Evolutionary conservation across 2,329 filamentous ascomycete genomes (phyloP).

Genomic region (Xylaria arbuscula): DNA sequence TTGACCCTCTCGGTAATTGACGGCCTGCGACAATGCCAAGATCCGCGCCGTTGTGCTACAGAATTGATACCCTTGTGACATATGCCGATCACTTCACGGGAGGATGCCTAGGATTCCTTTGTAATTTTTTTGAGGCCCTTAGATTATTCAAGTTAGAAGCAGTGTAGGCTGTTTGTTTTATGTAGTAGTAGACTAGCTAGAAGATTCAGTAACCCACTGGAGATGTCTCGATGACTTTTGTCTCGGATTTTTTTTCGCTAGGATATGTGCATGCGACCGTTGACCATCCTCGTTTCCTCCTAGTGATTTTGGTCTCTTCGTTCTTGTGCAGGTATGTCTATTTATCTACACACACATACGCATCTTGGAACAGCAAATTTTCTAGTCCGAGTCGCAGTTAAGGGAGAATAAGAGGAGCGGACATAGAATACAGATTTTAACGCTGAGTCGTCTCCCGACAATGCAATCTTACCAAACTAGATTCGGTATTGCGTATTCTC

Average conservation of each 20-base stretch:
- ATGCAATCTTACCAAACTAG: too few species aligned
- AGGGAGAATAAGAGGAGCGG: too few species aligned
- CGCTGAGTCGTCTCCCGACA: too few species aligned
- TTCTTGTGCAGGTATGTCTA: neutral
- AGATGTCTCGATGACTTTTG: too few species aligned
- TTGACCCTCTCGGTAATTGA: conserved; percentile 20
- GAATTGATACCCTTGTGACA: neutral
- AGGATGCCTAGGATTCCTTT: neutral
- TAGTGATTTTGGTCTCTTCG: neutral
- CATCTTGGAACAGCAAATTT: neutral
- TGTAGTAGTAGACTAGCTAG: neutral
- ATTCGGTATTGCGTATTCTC: too few species aligned
- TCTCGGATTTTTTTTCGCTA: neutral
- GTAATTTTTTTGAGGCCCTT: neutral
- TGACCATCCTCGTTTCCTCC: neutral
- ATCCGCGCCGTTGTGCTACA: conserved; percentile 3
- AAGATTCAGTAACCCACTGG: neutral
- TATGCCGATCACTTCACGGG: conserved; percentile 4
- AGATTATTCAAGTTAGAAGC: too few species aligned
- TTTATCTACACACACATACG: neutral
- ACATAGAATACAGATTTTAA: too few species aligned
- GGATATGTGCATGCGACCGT: neutral
- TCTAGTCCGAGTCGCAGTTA: neutral
- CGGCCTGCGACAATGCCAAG: conserved; percentile 20
- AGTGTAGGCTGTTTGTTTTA: too few species aligned